Evolutionary conservation across 73 alveolate genomes (phyloP).

Genomic region (Paramecium sexaurelia): DNA sequence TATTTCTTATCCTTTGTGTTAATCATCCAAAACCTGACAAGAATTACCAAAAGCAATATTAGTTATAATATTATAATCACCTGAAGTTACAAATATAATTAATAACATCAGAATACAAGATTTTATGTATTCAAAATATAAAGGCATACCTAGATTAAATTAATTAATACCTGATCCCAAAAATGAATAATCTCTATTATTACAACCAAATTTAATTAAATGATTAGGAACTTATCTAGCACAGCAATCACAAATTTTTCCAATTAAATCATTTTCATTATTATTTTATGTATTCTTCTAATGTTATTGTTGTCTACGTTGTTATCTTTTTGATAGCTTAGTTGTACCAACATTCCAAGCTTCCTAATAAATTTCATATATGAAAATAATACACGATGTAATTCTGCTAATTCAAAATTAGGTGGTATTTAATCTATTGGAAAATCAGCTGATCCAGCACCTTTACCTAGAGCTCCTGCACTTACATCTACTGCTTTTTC

Average conservation of each 20-base stretch:
- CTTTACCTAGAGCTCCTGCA: background rate
- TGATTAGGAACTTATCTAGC: background rate
- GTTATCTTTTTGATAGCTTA: background rate
- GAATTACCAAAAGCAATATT: background rate
- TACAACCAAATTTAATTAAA: background rate
- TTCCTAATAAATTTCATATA: background rate
- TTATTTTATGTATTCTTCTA: background rate
- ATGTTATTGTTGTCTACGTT: background rate
- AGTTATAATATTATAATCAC: slow-evolving; percentile 13
- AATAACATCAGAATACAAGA: background rate
- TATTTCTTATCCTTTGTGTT: background rate
- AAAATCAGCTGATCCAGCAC: background rate
- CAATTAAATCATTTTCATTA: background rate
- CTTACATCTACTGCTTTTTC: background rate
- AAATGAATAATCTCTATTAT: background rate
- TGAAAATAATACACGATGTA: background rate
- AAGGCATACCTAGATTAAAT: background rate
- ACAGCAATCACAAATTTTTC: background rate
- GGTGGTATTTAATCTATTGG: background rate
- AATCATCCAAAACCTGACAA: too few relatives aligned
- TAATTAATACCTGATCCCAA: background rate
- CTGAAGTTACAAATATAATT: background rate
- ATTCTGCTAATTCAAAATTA: background rate
- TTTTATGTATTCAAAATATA: background rate
- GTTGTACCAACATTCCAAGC: background rate